Evolutionary conservation across 2,329 filamentous ascomycete genomes (phyloP).

Genomic region (Stylonectria norvegica): DNA sequence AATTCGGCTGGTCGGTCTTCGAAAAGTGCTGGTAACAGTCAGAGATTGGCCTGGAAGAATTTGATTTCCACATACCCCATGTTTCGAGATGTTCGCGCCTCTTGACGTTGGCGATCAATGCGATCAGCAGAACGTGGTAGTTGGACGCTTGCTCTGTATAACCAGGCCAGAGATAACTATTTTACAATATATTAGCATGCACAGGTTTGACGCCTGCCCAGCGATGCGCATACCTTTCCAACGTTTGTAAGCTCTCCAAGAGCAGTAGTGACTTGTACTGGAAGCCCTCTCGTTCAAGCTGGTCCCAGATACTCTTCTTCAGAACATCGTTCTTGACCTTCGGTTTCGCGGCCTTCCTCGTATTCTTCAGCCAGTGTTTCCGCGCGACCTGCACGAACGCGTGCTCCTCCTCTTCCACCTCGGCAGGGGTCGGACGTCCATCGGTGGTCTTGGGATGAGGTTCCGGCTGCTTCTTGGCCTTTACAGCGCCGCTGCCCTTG

Average conservation of each 20-base stretch:
- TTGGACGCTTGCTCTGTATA: constrained; percentile 88
- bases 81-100: constrained; percentile 79
- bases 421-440: constrained; percentile 53
- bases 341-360: constrained; percentile 58
- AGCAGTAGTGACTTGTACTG: constrained; percentile 72
- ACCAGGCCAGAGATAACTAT: constrained; percentile 88
- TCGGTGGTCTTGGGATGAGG: constrained; percentile 39
- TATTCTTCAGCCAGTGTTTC: constrained; percentile 75
- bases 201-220: too few species aligned
- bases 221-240: constrained; percentile 65
- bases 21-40: constrained; percentile 62
- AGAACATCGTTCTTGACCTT: constrained; percentile 81
- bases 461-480: constrained; percentile 31
- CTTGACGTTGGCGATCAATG: constrained; percentile 83
- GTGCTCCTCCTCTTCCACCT: constrained; percentile 69
- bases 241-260: constrained; percentile 83
- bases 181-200: too few species aligned
- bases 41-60: constrained; percentile 3
- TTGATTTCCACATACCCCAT: constrained; percentile 58
- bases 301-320: constrained; percentile 85
- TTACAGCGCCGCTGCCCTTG: constrained; percentile 49
- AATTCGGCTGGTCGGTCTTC: constrained; percentile 75
- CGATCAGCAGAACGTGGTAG: constrained; percentile 83
- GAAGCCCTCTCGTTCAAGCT: constrained; percentile 78
- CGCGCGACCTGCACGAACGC: constrained; percentile 74